Evolutionary conservation across 768 basidiomycete genomes (phyloP), one percentile per base, ranked within the genome.

Genomic region (Hemileccinum impolitum): DNA sequence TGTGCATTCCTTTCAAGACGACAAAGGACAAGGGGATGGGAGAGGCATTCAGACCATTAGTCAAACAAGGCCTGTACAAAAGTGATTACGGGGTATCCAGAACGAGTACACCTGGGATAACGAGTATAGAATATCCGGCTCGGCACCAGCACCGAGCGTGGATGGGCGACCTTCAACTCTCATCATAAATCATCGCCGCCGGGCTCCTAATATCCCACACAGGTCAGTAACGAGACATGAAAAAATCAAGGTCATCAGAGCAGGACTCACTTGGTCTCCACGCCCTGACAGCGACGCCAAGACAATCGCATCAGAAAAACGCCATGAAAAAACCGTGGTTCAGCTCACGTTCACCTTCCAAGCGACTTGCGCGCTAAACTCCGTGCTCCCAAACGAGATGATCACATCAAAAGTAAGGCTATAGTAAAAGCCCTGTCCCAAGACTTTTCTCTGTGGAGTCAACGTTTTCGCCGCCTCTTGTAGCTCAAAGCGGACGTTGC

Each of bases 351-450:
- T 21, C 31, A 26, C 39, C n/a, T 40, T 41, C 47, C 47, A 47
- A 4, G 39, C 47, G 10, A 47, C 47, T 14, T 47, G 47, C 4
- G 47, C 47, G 12, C 32, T 47, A 31, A 35, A 48, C 85, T 60
- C 57, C 1, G 58, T 56, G 21, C 23, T 19, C 38, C 57, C 57
- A 8, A 60, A 59, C 14, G 45, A 45, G 17, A 56, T 41, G 15
- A 59, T 49, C 32, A 59, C 54, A 7, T 45, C 50, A 18, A 57
- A 1, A 8, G 2, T 4, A 6, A 59, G 30, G 1, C 4, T 0
- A 31, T 52, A 59, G 43, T 47, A 60, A n/a, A 26, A 10, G 2
- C 57, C 57, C 2, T 25, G 25, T 8, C 43, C 51, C 0, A 15
- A 36, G 12, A 35, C 0, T 17, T 39, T 59, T 9, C 12, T 45